Conservation (phyloP, 805 yeast genomes). For the Saturnispora sekii region DNA sequence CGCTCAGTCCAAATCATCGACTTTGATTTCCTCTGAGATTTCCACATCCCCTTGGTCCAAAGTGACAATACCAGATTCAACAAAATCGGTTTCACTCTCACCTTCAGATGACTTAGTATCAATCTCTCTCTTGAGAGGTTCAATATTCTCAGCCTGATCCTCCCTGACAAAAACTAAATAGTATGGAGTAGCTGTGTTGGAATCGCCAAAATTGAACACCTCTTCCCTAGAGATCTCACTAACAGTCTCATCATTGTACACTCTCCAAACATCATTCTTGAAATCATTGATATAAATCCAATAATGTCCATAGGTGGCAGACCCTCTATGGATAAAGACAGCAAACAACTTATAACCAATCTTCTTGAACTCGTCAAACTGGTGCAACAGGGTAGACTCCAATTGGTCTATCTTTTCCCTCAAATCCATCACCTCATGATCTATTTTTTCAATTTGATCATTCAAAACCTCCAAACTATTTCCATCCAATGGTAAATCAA, state of each 20-base stretch:
- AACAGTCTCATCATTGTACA: constrained; percentile 94
- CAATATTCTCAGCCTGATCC: constrained; percentile 44
- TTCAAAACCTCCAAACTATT: constrained; percentile 41
- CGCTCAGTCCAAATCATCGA: constrained; percentile 1
- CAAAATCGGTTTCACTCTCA: not conserved
- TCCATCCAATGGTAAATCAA: constrained; percentile 31
- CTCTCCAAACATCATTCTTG: constrained; percentile 57
- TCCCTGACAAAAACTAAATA: constrained; percentile 76
- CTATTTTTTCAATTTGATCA: constrained; percentile 37
- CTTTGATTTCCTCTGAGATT: not conserved
- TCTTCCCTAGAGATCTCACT: constrained; percentile 62
- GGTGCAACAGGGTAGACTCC: constrained; percentile 41
- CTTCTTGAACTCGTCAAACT: constrained; percentile 50
- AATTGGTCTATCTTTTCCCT: constrained; percentile 35
- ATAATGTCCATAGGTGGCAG: constrained; percentile 93
- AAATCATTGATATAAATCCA: constrained; percentile 90
- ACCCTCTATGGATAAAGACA: constrained; percentile 89
- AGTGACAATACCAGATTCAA: too few relatives aligned
- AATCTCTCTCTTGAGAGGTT: constrained; percentile 52
- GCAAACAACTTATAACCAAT: constrained; percentile 83
- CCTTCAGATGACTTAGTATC: not conserved
- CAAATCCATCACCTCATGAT: constrained; percentile 31
- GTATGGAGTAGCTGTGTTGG: constrained; percentile 89
- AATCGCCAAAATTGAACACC: constrained; percentile 54
- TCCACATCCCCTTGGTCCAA: not conserved